Base-by-base conservation (phyloP, 768 basidiomycete species). In the Pisolithus marmoratus region DNA sequence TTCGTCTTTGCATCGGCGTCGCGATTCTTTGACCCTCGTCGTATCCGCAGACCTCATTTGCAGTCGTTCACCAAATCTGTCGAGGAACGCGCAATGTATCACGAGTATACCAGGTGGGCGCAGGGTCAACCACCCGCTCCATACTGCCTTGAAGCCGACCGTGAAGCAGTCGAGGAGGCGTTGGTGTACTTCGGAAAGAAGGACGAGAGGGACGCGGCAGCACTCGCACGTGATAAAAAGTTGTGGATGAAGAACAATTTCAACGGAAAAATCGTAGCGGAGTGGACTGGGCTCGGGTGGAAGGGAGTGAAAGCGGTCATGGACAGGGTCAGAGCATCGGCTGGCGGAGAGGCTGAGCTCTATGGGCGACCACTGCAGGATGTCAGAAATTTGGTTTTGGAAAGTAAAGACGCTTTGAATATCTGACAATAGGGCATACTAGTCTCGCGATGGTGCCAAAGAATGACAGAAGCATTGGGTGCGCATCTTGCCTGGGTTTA, bases 1-100 rank as follows among this genome's bases (percentile, higher is more conserved):
- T 87, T 87, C 59, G 62, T 77, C 48, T 89, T 87, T 78, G 74
- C 78, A 1, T 68, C 71, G 2, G 69, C 74, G 5, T 80, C 78
- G 9, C 73, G 72, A n/a, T 77, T 79, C 51, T 85, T 84, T 58
- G 66, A 77, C 50, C 71, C 77, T 2, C 59, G 55, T 14, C 58
- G 63, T 15, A 72, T 83, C 48, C 52, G 58, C 15, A 51, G 61
- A 49, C 50, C 64, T 58, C 37, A 63, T 43, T 40, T 74, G 74
- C 50, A 57, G 60, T 11, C 73, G 72, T 14, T 68, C 71, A 46
- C 66, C 59, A 57, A 81, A 79, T 56, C 73, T 72, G 46, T 74
- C 71, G 52, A 60, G 61, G 27, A 73, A 17, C 74, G 86, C 17
- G 67, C 57, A 38, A 84, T 87, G 83, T 85, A 83, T 58, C 62